Evolutionary conservation across 129 eudicot species (phyloP).

Genomic region (Pittosporum tobira): DNA sequence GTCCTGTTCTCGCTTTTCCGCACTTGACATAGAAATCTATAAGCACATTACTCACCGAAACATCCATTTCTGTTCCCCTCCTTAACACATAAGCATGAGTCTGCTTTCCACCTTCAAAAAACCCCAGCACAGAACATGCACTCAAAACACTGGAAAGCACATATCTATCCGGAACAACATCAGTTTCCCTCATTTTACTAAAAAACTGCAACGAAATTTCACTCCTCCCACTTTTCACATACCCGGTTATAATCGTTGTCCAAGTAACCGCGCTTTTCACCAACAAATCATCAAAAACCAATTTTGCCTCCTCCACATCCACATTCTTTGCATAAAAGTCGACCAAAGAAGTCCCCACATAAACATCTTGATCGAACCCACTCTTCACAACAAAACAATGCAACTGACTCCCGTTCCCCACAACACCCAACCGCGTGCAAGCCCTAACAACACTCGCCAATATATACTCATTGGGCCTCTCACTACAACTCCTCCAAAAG

Average conservation of each 20-base stretch:
- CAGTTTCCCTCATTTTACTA: constrained; percentile 35
- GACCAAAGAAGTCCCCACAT: constrained; percentile 54
- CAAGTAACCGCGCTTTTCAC: constrained; percentile 43
- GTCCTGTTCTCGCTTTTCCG: constrained; percentile 40
- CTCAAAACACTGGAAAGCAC: constrained; percentile 53
- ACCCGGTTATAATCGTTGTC: constrained; percentile 51
- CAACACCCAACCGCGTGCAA: constrained; percentile 28
- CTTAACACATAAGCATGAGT: constrained; percentile 54
- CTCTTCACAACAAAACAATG: constrained; percentile 43
- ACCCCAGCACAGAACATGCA: constrained; percentile 45
- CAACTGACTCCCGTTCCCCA: constrained; percentile 28
- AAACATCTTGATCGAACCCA: constrained; percentile 45
- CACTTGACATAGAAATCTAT: constrained; percentile 64
- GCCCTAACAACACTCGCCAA: constrained; percentile 48
- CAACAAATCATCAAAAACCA: constrained; percentile 36
- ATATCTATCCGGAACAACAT: constrained; percentile 47
- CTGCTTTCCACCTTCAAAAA: constrained; percentile 49
- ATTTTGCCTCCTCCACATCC: constrained; percentile 33
- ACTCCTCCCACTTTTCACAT: constrained; percentile 37
- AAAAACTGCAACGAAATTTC: constrained; percentile 41
- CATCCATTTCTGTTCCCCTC: constrained; percentile 42
- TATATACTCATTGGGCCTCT: constrained; percentile 50
- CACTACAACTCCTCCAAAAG: constrained; percentile 29
- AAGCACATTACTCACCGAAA: constrained; percentile 46
- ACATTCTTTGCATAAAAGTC: constrained; percentile 49